These are phyloP conservation scores for Fistulinella cinereoalba DNA, from an alignment of 1,284 basidiomycete species.

Conservation along the genomic window DNA sequence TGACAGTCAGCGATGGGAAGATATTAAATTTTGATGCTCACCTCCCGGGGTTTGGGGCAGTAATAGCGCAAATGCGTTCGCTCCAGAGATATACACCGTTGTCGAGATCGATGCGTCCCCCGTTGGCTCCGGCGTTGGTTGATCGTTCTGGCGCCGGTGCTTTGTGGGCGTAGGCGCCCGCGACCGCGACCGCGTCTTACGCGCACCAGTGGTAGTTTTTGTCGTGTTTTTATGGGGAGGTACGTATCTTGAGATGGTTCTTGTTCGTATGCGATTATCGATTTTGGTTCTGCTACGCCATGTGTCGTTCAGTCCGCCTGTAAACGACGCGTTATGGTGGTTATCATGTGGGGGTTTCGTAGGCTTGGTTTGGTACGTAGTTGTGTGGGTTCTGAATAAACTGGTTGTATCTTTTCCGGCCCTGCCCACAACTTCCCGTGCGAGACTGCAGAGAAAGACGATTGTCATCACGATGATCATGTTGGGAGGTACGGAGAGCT, in stretches of 20 bases:
- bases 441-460: slow-evolving; percentile 9
- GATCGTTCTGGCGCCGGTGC: slow-evolving; percentile 27
- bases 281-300: not conserved
- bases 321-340: slow-evolving; percentile 5
- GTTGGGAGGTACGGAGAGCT: slow-evolving; percentile 7
- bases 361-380: not conserved
- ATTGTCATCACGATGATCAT: slow-evolving; percentile 14
- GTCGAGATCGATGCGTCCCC: slow-evolving; percentile 38
- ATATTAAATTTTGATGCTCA: slow-evolving; percentile 18
- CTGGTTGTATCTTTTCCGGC: not conserved
- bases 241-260: not conserved
- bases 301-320: not conserved
- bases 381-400: not conserved
- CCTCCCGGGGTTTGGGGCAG: slow-evolving; percentile 39
- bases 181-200: not conserved
- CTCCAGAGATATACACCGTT: slow-evolving; percentile 40
- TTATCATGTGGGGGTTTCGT: not conserved
- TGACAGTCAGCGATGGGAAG: not conserved
- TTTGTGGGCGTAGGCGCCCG: slow-evolving; percentile 17
- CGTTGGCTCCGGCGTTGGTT: slow-evolving; percentile 48
- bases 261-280: not conserved
- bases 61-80: slow-evolving; percentile 40
- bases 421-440: slow-evolving; percentile 7
- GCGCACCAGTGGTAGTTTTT: not conserved
- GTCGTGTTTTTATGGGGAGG: not conserved